These are phyloP conservation scores for Lolium multiflorum DNA, from an alignment of 176 grass and related monocot genomes.

Conservation along the genomic window DNA sequence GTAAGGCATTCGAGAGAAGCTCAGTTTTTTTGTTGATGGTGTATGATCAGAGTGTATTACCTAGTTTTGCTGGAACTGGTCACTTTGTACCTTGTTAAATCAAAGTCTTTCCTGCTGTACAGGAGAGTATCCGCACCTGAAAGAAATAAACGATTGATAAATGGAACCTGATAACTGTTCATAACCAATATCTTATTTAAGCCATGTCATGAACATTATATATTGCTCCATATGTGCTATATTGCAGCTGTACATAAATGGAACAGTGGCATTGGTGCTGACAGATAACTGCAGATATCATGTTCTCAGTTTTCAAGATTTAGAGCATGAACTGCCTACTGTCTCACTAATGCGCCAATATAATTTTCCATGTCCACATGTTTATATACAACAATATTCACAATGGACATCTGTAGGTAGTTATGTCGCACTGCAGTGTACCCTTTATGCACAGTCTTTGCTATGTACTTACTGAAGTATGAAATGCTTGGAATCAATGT, in stretches of 20 bases:
- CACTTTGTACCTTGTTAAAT: background rate
- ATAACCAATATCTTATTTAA: too few species aligned
- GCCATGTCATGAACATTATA: background rate
- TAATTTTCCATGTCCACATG: background rate
- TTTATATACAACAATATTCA: background rate
- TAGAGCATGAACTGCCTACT: background rate
- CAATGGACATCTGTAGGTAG: slow-evolving; percentile 12
- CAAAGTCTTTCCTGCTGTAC: background rate
- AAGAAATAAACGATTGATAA: background rate
- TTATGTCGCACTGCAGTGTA: background rate
- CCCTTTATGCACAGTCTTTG: background rate
- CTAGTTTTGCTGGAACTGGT: background rate
- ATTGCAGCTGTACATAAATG: background rate
- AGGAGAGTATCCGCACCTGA: background rate
- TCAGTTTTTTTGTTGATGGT: slow-evolving; percentile 6
- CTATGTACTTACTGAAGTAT: slow-evolving; percentile 14
- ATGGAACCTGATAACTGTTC: too few species aligned
- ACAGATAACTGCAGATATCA: too few species aligned
- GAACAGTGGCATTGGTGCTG: background rate
- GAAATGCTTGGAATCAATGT: background rate
- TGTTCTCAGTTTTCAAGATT: too few species aligned
- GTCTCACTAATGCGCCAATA: background rate
- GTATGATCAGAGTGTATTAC: background rate
- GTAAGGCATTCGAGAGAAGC: slow-evolving; percentile 42
- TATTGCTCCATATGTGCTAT: background rate